Evolutionary conservation across 257 asterid species (phyloP).

Genomic region (Przewalskia tangutica): DNA sequence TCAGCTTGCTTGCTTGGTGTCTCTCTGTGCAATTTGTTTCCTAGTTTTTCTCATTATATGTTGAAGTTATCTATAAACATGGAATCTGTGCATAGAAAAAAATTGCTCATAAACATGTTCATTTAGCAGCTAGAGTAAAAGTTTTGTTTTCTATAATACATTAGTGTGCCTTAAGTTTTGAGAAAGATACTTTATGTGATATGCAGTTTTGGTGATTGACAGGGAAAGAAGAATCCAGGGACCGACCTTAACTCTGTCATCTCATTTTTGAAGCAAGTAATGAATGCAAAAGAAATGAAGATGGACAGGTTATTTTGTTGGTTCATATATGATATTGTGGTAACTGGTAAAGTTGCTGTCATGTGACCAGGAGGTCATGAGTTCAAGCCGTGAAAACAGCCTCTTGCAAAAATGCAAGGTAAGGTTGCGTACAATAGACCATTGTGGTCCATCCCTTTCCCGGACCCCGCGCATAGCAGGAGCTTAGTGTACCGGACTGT

Average conservation of each 20-base stretch:
- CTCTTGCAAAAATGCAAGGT: too few relatives aligned
- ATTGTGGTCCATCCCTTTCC: too few relatives aligned
- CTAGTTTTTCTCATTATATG: neutral
- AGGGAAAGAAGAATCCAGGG: slow-evolving; percentile 93
- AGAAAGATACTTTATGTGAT: neutral
- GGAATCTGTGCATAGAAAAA: neutral
- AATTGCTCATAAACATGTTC: neutral
- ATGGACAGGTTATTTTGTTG: slow-evolving; percentile 53
- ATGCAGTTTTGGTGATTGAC: slow-evolving; percentile 12
- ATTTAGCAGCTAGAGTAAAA: neutral
- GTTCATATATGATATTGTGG: neutral
- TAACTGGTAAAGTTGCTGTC: too few relatives aligned
- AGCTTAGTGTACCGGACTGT: too few relatives aligned
- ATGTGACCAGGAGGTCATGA: neutral
- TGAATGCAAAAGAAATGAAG: slow-evolving; percentile 66
- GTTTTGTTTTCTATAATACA: neutral
- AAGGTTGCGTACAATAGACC: too few relatives aligned
- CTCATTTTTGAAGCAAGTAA: slow-evolving; percentile 58
- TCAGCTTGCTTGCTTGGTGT: neutral
- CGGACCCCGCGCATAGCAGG: too few relatives aligned
- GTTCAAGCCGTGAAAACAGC: neutral
- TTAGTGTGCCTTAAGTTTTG: neutral
- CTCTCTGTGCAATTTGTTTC: neutral
- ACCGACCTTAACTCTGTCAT: slow-evolving; percentile 61
- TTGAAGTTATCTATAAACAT: neutral